A percentile compares a stretch with the other conserved stretches of the same genome.
Evolutionary conservation across 1,284 basidiomycete species (phyloP).

Genomic region (Puccinia novopanici): DNA sequence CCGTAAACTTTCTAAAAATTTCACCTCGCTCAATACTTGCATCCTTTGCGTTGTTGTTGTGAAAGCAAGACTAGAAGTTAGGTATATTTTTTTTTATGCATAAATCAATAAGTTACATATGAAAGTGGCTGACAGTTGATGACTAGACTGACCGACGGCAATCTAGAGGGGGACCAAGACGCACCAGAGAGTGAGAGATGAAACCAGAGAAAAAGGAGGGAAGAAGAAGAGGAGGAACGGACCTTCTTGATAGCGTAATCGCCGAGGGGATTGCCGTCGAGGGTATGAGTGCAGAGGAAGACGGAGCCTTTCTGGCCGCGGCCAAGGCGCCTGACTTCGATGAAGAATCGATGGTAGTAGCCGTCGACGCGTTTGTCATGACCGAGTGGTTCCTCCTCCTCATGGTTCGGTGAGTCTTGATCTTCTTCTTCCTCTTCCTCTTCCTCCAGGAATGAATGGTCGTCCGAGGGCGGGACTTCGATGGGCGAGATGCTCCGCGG

Average conservation of each 20-base stretch:
- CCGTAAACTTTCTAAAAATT: slow-evolving; percentile 77
- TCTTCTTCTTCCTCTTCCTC: no score
- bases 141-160: slow-evolving; percentile 47
- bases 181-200: neutral
- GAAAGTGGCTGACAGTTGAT: slow-evolving; percentile 27
- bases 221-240: slow-evolving; percentile 3
- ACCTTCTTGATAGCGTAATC: neutral
- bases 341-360: slow-evolving; percentile 73
- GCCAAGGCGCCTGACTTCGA: slow-evolving; percentile 79
- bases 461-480: neutral
- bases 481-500: slow-evolving; percentile 22
- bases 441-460: no score
- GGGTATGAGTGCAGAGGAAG: slow-evolving; percentile 66
- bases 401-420: neutral
- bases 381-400: slow-evolving; percentile 22
- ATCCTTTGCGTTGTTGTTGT: slow-evolving; percentile 41
- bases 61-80: slow-evolving; percentile 41
- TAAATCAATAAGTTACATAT: neutral
- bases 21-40: slow-evolving; percentile 64
- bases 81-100: neutral
- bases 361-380: slow-evolving; percentile 59
- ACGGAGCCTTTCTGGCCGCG: slow-evolving; percentile 91
- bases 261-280: slow-evolving; percentile 18
- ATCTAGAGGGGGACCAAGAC: slow-evolving; percentile 7
- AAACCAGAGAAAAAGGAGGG: neutral